Evolutionary conservation across 805 yeast species (phyloP), one percentile per base, ranked within the genome.

Genomic region (Candida odintsovae): DNA sequence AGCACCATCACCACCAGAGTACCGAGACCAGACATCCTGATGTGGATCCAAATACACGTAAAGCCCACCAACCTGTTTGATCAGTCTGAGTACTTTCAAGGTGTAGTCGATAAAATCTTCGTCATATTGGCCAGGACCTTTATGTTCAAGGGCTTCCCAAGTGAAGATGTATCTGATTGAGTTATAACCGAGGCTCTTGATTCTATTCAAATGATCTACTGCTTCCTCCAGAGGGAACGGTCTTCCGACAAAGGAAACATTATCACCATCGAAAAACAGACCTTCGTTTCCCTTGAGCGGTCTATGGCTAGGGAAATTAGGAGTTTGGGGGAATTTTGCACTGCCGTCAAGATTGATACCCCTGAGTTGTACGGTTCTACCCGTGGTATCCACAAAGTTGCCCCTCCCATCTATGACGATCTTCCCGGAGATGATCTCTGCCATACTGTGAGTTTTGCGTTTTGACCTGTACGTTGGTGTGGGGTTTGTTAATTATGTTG

Each of bases 11-110:
- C 97, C 97, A 6, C 97, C 97, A 11, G 81, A 71, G 60, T 74
- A 86, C 41, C 97, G 75, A 1, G 94, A 83, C 97, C 97, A 90
- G 12, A 83, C 95, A 62, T 90, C 97, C 63, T 90, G 97, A 62
- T 90, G 97, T 1, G 95, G 88, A 59, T 90, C 97, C 53, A 90
- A 61, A 54, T 86, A 81, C 7, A 89, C 87, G 56, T 84, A 86
- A 18, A 90, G 61, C 0, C 90, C 92, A 1, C 94, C 95, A 25
- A 80, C 69, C 18, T 72, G 59, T 40, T 77, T 71, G 13, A 86
- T 73, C 8, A 79, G 75, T 45, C 73, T 69, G 45, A 90, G 64
- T 6, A 89, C 67, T 45, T 80, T 69, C 38, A 83, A 68, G 0
- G 94, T 80, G 62, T 82, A 87, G 23, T 82, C 79, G 42, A 89